Evolutionary conservation across 2,329 filamentous ascomycete species (phyloP), one percentile per base, ranked within the genome.

Genomic region (Pseudopithomyces chartarum): DNA sequence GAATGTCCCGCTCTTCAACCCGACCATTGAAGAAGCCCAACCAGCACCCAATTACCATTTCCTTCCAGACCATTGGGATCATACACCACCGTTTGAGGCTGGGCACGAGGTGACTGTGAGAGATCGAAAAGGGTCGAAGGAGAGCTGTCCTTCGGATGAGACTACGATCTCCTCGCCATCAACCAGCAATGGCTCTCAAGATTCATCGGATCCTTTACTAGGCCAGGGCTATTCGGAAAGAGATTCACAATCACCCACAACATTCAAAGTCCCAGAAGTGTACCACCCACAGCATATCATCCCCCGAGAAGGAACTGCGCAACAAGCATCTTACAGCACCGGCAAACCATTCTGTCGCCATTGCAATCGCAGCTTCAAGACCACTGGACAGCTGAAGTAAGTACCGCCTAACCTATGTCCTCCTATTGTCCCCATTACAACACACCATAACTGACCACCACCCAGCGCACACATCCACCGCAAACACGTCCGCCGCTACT

Each of bases 401-500:
- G 57, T 48, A 15, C 17, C 8, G 10, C 19, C n/a, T 40, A 19
- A 17, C 8, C 4, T 40, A 17, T 17, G 13, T 40, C 38, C 38
- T 4, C 5, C 13, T 5, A 40, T 40, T 6, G 17, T 40, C 13
- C 2, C 8, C 23, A 20, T 17, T 22, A 17, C 11, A 26, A 7
- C 43, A 29, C 8, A 23, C 33, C 38, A 7, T 38, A 2, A 51
- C 46, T 50, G 5, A 50, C 19, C 39, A 17, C 6, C 13, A n/a
- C n/a, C 33, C 15, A 63, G 56, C 34, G 53, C 56, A 6, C 63
- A 62, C 26, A 50, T 62, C 23, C 59, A 62, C 48, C 57, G 56
- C 34, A 64, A 62, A 44, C 61, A 64, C 44, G 44, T 48, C 19
- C 59, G 59, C 4, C 59, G 55, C 15, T 62, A 57, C 47, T 46